Conservation (phyloP, 306 rosid genomes). For the Malus orientalis region DNA sequence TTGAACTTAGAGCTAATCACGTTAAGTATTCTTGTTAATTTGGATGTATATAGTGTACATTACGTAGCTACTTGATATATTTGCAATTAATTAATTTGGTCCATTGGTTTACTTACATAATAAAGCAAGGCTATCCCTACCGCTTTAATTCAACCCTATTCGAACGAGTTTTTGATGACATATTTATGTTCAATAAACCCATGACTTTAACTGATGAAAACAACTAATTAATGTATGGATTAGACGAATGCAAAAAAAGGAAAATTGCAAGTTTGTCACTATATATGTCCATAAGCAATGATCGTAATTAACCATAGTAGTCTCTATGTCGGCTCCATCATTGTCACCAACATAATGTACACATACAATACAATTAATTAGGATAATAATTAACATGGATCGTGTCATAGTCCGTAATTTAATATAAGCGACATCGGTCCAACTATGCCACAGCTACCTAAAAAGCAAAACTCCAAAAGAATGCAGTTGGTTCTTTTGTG, state of each 20-base stretch:
- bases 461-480: not conserved
- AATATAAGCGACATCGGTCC: not conserved
- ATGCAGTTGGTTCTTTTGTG: not conserved
- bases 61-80: not conserved
- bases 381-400: not conserved
- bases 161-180: not conserved
- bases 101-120: not conserved
- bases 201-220: not conserved
- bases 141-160: not conserved
- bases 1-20: not conserved
- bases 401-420: not conserved
- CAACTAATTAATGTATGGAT: not conserved
- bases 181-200: not conserved
- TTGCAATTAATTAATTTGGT: too few relatives aligned
- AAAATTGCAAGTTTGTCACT: not conserved
- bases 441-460: not conserved
- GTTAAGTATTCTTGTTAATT: not conserved
- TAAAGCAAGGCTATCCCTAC: not conserved
- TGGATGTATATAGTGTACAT: not conserved
- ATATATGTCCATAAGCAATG: not conserved
- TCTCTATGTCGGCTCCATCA: not conserved
- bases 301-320: not conserved
- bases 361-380: not conserved
- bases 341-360: not conserved
- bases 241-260: not conserved